Conservation (phyloP, 371 early-diverging fungal genomes). For the Paraphysoderma sedebokerense region DNA sequence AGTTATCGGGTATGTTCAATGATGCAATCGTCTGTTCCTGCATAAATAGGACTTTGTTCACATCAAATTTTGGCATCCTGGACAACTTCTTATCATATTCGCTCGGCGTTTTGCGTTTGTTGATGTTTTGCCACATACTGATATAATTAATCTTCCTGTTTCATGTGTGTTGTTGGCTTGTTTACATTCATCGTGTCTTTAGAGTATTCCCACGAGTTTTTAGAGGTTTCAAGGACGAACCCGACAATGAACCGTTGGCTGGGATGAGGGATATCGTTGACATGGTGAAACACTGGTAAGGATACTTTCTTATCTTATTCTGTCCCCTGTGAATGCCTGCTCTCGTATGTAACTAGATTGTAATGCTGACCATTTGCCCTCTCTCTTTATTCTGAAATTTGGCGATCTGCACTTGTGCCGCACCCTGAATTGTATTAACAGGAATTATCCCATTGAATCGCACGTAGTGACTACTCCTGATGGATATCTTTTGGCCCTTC, state of each 20-base stretch:
- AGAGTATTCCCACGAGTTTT: background rate
- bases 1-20: slow-evolving; percentile 10
- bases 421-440: slow-evolving; percentile 3
- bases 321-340: background rate
- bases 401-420: background rate
- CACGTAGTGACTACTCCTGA: slow-evolving; percentile 76
- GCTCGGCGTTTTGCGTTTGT: background rate
- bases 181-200: too few relatives aligned
- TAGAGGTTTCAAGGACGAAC: background rate
- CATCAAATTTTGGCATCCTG: background rate
- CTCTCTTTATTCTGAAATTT: background rate
- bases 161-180: too few relatives aligned
- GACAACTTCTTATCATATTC: background rate
- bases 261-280: background rate
- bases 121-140: background rate
- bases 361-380: background rate
- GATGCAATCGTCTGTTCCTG: background rate
- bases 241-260: background rate
- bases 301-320: background rate
- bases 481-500: slow-evolving; percentile 71
- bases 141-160: background rate
- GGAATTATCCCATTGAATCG: slow-evolving; percentile 65
- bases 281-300: background rate
- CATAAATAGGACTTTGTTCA: background rate
- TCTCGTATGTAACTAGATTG: background rate